Evolutionary conservation across 164 flowering plant species (phyloP).

Genomic region (grape (Vitis vinifera)): DNA sequence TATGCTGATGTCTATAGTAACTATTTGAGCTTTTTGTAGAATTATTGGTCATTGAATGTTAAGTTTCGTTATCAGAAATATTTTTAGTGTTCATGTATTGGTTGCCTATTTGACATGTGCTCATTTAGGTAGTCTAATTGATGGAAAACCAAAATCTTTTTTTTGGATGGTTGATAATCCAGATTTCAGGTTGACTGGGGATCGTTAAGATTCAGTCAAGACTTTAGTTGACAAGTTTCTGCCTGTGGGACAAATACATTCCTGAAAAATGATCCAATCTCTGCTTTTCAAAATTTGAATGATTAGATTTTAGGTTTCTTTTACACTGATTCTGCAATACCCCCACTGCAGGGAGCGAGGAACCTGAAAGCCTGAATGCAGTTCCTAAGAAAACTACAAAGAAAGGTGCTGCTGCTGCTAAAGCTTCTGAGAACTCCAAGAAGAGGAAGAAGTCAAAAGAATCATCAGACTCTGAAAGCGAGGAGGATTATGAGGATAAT

Average conservation of each 20-base stretch:
- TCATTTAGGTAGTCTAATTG: no score
- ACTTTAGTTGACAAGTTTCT: no score
- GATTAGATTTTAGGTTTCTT: neutral
- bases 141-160: no score
- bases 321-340: neutral
- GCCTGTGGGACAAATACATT: no score
- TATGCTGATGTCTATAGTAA: constrained; percentile 20
- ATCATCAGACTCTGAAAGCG: constrained; percentile 56
- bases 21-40: neutral
- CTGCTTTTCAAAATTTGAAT: no score
- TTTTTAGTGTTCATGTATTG: neutral
- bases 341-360: constrained; percentile 35
- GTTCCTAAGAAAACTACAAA: constrained; percentile 36
- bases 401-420: constrained; percentile 33
- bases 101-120: neutral
- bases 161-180: no score
- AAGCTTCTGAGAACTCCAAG: constrained; percentile 42
- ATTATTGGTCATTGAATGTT: neutral
- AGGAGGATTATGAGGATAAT: constrained; percentile 47
- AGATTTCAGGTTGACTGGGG: no score
- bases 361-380: constrained; percentile 23
- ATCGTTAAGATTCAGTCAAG: no score
- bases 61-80: neutral
- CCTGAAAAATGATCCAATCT: no score
- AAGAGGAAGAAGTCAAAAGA: constrained; percentile 65